Conservation (phyloP, 257 asterid genomes). For the Solanum neorickii region DNA sequence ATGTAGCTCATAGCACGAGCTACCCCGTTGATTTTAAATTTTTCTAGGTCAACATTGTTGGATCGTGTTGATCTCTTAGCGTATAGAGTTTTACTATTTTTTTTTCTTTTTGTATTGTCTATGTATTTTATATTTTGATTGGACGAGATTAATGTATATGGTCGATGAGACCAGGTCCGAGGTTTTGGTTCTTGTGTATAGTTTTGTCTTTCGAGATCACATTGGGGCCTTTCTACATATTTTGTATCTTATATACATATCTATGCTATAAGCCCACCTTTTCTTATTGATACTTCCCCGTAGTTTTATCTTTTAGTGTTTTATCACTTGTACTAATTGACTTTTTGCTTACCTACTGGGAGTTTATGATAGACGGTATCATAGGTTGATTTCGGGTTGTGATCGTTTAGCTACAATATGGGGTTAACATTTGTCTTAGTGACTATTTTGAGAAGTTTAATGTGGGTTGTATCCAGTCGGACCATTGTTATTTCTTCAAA, state of each 20-base stretch:
- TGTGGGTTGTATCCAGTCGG: background rate
- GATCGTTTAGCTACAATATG: background rate
- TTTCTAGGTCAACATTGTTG: background rate
- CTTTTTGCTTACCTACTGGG: background rate
- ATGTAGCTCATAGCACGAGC: background rate
- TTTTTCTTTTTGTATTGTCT: background rate
- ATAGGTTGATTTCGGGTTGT: background rate
- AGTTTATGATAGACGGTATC: background rate
- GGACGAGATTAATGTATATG: background rate
- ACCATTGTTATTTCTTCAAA: background rate
- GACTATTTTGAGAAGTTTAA: background rate
- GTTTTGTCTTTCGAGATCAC: background rate
- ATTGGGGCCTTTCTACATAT: background rate
- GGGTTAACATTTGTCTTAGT: background rate
- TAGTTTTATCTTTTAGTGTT: background rate
- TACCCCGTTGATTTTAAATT: background rate
- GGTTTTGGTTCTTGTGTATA: too few relatives aligned
- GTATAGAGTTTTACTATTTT: background rate
- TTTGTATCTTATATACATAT: background rate
- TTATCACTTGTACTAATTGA: background rate
- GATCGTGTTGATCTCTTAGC: background rate
- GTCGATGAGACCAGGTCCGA: background rate
- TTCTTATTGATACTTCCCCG: background rate
- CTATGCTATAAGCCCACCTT: background rate
- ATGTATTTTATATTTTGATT: background rate